Evolutionary conservation across 73 alveolate genomes (phyloP), one percentile per base, ranked within the genome.

Genomic region (Paramecium sexaurelia): DNA sequence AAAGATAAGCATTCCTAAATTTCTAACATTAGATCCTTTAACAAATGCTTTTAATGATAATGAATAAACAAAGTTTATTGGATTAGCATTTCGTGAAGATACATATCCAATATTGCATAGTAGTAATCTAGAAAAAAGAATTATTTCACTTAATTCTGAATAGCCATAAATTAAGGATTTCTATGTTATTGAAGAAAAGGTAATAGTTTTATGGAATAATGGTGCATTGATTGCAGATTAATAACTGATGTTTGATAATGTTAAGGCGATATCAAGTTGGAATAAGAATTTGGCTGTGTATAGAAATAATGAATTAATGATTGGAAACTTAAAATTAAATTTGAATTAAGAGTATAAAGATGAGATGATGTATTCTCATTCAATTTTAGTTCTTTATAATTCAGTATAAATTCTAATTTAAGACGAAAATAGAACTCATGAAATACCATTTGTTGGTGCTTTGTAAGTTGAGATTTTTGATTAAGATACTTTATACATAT

Each of bases 91-190:
- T 32, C 26, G 29, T 9, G 61, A 71, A 6, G 56, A 37, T 71
- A 13, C 27, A 1, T 71, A 35, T 35, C 86, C 86, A 5, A 35
- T 71, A n/a, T 20, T 71, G 5, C 24, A 71, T 36, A 71, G 86
- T n/a, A 71, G 86, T 19, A 71, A 71, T 32, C 32, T 71, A 11
- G 86, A 71, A 71, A 35, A 71, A 36, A 71, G 86, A 71, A 32
- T 71, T 8, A 71, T 71, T 3, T 33, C 86, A 71, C 86, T 71
- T 36, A 71, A 71, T 71, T 71, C 86, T 33, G 55, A 71, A 22
- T 20, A 71, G 8, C 86, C 86, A 33, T 20, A 32, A 15, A 71
- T 71, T 4, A 71, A 35, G 27, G 86, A 71, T 71, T 71, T 71
- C 43, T 32, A 71, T 71, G 55, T 71, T 13, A 35, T 20, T 8